Conservation (phyloP, 139 green algal genomes). For the Volvox reticuliferus region DNA sequence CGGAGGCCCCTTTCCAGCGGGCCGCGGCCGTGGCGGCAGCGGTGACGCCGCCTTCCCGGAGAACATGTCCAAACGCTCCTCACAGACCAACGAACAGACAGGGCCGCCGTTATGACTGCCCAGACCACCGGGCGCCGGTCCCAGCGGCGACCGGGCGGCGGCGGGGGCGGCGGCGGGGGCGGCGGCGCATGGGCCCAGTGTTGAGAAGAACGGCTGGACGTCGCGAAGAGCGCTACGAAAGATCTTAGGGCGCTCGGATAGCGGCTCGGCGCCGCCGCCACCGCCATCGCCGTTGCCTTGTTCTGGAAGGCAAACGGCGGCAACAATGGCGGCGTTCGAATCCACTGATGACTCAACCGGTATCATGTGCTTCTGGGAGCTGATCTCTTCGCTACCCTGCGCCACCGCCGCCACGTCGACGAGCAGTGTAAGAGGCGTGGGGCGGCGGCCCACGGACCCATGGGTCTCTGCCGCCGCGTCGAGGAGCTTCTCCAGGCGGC, state of each 20-base stretch:
- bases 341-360: background rate
- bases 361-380: no score
- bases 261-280: background rate
- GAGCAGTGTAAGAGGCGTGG: background rate
- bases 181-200: background rate
- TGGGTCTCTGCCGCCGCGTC: conserved; percentile 5
- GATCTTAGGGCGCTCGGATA: background rate
- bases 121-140: background rate
- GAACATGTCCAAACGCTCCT: conserved; percentile 1
- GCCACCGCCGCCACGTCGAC: background rate
- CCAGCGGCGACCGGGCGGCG: background rate
- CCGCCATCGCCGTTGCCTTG: background rate
- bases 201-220: conserved; percentile 38
- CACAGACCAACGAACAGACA: background rate
- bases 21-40: conserved; percentile 23
- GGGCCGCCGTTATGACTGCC: background rate
- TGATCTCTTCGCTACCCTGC: no score
- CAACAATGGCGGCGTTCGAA: no score
- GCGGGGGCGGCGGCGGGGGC: background rate
- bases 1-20: background rate
- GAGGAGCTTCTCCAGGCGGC: background rate
- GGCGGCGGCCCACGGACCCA: background rate
- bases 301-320: no score
- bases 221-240: background rate
- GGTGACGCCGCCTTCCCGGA: conserved; percentile 12